Conservation (phyloP, 2,329 filamentous ascomycete genomes). For the Colletotrichum tofieldiae region DNA sequence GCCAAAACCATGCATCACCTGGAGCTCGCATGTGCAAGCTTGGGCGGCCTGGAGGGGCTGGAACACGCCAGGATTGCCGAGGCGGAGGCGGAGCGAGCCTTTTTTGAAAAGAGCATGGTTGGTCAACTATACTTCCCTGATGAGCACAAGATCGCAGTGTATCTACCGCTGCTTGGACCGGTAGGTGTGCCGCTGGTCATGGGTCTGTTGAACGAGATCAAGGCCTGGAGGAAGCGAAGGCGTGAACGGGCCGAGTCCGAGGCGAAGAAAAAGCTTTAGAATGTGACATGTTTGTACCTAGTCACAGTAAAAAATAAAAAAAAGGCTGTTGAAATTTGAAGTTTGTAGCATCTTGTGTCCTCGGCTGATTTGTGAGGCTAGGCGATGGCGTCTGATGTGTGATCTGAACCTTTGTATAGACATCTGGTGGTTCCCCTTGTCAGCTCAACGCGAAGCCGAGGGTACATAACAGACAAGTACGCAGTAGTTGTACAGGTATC, state of each 20-base stretch:
- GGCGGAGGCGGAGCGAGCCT: slow-evolving; percentile 90
- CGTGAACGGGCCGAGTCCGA: slow-evolving; percentile 59
- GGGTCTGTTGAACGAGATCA: slow-evolving; percentile 86
- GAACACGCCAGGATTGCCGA: slow-evolving; percentile 89
- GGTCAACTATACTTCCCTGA: slow-evolving; percentile 98
- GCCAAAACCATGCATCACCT: slow-evolving; percentile 85
- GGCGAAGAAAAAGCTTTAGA: slow-evolving; percentile 51
- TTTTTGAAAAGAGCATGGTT: slow-evolving; percentile 99
- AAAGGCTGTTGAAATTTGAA: background rate
- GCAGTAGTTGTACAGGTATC: background rate
- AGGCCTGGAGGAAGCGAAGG: slow-evolving; percentile 69
- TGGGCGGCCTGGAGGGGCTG: slow-evolving; percentile 78
- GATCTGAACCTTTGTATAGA: background rate
- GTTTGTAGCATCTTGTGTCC: background rate
- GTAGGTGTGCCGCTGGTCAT: slow-evolving; percentile 92
- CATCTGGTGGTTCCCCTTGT: background rate
- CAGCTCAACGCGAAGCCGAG: background rate
- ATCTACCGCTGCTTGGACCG: slow-evolving; percentile 90
- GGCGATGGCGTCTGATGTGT: background rate
- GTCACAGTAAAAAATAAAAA: background rate
- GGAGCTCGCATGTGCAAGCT: slow-evolving; percentile 80
- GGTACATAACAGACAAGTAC: background rate
- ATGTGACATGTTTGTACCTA: slow-evolving; percentile 40
- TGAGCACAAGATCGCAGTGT: slow-evolving; percentile 98
- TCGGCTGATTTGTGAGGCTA: background rate